These are phyloP conservation scores for Yamagishiella unicocca DNA, from an alignment of 139 green algal genomes.

Conservation along the genomic window DNA sequence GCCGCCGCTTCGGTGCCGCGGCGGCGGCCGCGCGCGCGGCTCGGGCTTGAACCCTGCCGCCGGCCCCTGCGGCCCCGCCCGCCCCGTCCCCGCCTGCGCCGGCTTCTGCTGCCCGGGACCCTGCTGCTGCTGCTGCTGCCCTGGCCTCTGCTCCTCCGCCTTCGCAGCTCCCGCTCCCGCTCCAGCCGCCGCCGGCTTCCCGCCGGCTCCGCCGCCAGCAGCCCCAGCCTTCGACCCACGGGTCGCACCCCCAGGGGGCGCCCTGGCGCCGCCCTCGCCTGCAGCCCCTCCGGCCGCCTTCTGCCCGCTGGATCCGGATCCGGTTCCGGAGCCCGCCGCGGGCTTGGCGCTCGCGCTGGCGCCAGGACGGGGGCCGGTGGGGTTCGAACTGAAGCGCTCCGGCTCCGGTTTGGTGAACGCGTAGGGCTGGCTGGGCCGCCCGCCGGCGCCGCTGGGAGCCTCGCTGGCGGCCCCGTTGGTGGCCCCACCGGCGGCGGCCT, in stretches of 20 bases:
- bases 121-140: not conserved
- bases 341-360: not conserved
- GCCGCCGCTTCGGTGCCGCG: not conserved
- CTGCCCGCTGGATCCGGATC: not conserved
- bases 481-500: not conserved
- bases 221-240: not conserved
- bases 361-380: no score
- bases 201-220: not conserved
- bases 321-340: not conserved
- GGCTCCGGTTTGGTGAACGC: not conserved
- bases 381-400: not conserved
- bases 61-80: no score
- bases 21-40: conserved; percentile 19
- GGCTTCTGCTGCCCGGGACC: not conserved
- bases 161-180: not conserved
- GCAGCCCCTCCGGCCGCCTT: not conserved
- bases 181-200: not conserved
- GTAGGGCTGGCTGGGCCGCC: conserved; percentile 30
- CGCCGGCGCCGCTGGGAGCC: not conserved
- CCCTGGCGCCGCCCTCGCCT: not conserved
- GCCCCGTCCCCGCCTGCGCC: not conserved
- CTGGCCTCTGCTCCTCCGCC: not conserved
- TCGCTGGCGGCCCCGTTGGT: not conserved
- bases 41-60: not conserved
- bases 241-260: not conserved